Evolutionary conservation across 495 filamentous ascomycete genomes (phyloP).

Genomic region (Letharia columbiana): DNA sequence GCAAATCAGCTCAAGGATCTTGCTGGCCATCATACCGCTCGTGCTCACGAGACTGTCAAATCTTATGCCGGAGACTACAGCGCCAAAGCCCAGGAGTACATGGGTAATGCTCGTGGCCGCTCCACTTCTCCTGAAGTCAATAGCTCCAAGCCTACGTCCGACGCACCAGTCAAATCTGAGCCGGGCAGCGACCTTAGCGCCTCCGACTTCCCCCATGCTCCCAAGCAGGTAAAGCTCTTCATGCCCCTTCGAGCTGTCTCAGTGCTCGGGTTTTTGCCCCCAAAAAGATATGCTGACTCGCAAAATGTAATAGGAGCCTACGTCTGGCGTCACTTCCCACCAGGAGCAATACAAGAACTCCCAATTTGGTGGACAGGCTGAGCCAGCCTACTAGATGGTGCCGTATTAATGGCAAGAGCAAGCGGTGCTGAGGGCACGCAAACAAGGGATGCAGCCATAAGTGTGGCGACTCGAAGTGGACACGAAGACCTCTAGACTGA

Average conservation of each 20-base stretch:
- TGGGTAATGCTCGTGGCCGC: constrained; percentile 45
- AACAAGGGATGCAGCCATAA: background rate
- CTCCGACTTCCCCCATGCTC: constrained; percentile 55
- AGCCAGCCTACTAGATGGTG: constrained; percentile 20
- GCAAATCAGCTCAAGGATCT: constrained; percentile 70
- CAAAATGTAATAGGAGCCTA: constrained; percentile 30
- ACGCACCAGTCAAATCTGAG: constrained; percentile 36
- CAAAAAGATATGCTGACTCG: background rate
- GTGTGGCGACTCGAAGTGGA: background rate
- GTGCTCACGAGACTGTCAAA: constrained; percentile 67
- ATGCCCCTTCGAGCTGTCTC: background rate
- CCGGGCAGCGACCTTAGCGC: constrained; percentile 25
- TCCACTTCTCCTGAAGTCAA: constrained; percentile 41
- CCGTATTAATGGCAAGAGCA: background rate
- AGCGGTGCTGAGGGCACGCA: too few relatives aligned
- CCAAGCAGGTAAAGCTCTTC: constrained; percentile 33
- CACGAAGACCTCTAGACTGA: background rate
- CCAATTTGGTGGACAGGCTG: constrained; percentile 26
- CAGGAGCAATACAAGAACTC: constrained; percentile 27
- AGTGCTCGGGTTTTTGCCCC: background rate
- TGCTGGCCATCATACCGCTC: constrained; percentile 71
- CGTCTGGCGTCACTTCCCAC: constrained; percentile 26
- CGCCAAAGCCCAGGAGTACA: constrained; percentile 71
- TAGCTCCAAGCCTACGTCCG: constrained; percentile 32
- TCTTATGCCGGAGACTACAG: constrained; percentile 77